A percentile compares a stretch with the other conserved stretches of the same genome.
Conservation (phyloP, 192 early-diverging fungal species). For the Backusella sp. region DNA sequence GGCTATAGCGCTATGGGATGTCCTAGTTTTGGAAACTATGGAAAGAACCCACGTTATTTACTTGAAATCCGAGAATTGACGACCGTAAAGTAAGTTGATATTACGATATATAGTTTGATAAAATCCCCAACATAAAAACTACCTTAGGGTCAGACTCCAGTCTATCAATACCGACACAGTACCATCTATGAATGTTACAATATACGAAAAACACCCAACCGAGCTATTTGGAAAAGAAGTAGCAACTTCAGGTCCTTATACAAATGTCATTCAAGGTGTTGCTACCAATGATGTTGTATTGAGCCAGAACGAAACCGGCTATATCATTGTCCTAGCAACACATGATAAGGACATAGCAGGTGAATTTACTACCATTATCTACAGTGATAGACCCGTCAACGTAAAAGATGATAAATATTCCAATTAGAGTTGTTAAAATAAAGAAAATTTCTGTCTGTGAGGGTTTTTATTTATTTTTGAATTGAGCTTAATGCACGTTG, state of each 20-base stretch:
- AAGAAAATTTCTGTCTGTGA: background rate
- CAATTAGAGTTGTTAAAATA: background rate
- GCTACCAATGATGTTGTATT: slow-evolving; percentile 47
- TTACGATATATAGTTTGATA: background rate
- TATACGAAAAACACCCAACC: slow-evolving; percentile 57
- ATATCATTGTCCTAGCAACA: slow-evolving; percentile 51
- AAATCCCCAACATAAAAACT: background rate
- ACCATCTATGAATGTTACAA: slow-evolving; percentile 67
- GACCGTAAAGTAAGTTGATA: slow-evolving; percentile 47
- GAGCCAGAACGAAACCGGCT: slow-evolving; percentile 48
- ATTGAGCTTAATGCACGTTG: slow-evolving; percentile 44
- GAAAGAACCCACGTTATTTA: slow-evolving; percentile 67
- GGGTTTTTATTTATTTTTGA: slow-evolving; percentile 28
- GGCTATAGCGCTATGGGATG: slow-evolving; percentile 63
- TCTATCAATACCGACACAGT: slow-evolving; percentile 59
- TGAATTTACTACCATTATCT: slow-evolving; percentile 45
- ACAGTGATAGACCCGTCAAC: slow-evolving; percentile 49
- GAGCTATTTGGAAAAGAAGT: slow-evolving; percentile 52
- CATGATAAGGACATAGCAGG: slow-evolving; percentile 44
- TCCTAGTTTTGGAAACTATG: slow-evolving; percentile 50
- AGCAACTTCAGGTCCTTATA: slow-evolving; percentile 57
- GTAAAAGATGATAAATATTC: slow-evolving; percentile 23
- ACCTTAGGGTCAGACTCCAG: slow-evolving; percentile 63
- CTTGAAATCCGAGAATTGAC: slow-evolving; percentile 58
- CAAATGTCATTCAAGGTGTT: slow-evolving; percentile 52